Percentiles rank a stretch among this genome's conserved stretches.
Conservation (phyloP, 2,329 filamentous ascomycete species). For the Tolypocladium album region DNA sequence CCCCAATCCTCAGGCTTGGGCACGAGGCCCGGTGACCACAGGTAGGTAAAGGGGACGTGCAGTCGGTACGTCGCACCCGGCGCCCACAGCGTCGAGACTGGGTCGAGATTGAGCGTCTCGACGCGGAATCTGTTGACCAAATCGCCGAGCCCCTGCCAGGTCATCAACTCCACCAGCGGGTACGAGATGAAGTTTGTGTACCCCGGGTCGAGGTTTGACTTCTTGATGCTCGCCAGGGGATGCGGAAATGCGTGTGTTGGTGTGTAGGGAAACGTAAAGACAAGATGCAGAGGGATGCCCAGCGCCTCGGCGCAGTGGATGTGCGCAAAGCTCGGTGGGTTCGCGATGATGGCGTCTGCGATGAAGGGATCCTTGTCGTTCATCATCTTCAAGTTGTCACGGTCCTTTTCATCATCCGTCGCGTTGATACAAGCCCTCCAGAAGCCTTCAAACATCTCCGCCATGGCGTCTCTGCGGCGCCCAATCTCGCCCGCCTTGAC, state of each 20-base stretch:
- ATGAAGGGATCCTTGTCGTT: slow-evolving; percentile 50
- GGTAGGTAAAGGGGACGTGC: slow-evolving; percentile 66
- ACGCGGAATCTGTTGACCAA: slow-evolving; percentile 65
- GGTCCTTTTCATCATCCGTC: slow-evolving; percentile 53
- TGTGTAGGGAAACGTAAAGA: slow-evolving; percentile 82
- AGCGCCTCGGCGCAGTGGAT: slow-evolving; percentile 71
- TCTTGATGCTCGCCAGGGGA: slow-evolving; percentile 65
- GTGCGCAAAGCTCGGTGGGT: slow-evolving; percentile 69
- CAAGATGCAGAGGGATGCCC: slow-evolving; percentile 68
- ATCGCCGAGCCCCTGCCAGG: slow-evolving; percentile 82
- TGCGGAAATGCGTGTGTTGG: slow-evolving; percentile 69
- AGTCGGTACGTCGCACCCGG: slow-evolving; percentile 62
- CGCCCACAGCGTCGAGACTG: slow-evolving; percentile 67
- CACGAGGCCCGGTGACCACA: slow-evolving; percentile 57
- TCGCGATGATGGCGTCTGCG: slow-evolving; percentile 75
- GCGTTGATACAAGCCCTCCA: slow-evolving; percentile 69
- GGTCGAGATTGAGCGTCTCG: slow-evolving; percentile 59
- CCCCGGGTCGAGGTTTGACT: slow-evolving; percentile 57
- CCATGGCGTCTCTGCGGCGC: slow-evolving; percentile 57
- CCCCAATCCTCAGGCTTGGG: slow-evolving; percentile 61
- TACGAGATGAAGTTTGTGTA: slow-evolving; percentile 77
- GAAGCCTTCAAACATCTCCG: slow-evolving; percentile 73
- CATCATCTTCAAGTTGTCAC: slow-evolving; percentile 54
- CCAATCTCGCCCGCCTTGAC: slow-evolving; percentile 66
- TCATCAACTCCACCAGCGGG: slow-evolving; percentile 73